Base-by-base conservation (phyloP, 352 stramenopile species). In the Phytophthora constricta region DNA sequence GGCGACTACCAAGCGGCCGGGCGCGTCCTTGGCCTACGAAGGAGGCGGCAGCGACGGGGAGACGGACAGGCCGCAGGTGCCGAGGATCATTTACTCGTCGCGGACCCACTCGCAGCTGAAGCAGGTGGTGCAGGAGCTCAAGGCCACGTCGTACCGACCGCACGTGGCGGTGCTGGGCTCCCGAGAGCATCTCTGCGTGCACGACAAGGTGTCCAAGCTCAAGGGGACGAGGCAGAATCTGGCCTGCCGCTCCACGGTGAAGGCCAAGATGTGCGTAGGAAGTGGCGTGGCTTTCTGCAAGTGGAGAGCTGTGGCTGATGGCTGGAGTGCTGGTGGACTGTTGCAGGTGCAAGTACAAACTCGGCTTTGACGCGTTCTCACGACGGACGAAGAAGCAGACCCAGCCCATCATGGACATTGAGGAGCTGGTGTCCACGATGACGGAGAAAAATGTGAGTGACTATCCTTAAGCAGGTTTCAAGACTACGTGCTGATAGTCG, bases 31-130 rank as follows among this genome's bases (percentile, higher is more conserved):
- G 33, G 81, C 66, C 26, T 92, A 93, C 50, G 86, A 93, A 64
- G 77, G 79, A 34, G 72, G 79, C 61, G 75, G 63, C 2, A 82
- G 48, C 2, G 57, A 73, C 31, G 56, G 50, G 27, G 77, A 83
- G 50, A 68, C 61, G 8, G 79, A 85, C 9, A 69, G 71, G 9
- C 73, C 70, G 7, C 55, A 77, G 33, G 51, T 93, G 16, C 91
- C 94, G 7, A 89, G 92, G 22, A 99, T 99, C 62, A 98, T 99
- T 69, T 99, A 99, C 72, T 98, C 97, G 52, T 99, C 97, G 28
- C 81, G 98, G 23, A 99, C 98, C 4, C 98, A 99, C 77, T 98
- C 94, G n/a, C 97, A 99, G 76, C 82, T 99, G 14, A 97, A 97
- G 33, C 96, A 99, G 70, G 97, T 99, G 22, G 89, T 99, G 8